Evolutionary conservation across 78 protist species (phyloP), one percentile per base, ranked within the genome.

Genomic region (Dictyostelium intermedium): DNA sequence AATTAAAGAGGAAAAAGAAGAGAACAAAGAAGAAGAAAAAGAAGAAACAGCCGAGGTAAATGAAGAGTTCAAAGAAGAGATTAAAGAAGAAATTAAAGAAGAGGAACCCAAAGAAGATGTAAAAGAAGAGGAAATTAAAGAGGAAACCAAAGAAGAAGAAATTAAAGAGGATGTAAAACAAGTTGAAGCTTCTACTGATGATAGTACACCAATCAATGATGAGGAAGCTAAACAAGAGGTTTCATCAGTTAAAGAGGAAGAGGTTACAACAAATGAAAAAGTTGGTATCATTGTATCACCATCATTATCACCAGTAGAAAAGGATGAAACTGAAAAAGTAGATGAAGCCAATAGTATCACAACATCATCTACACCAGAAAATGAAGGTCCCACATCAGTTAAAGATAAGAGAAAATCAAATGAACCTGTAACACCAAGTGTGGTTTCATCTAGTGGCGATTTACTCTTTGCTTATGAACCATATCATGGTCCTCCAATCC

Each of bases 401-500:
- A 77, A 77, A 25, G 82, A 77, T 14, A 77, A 41, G 60, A 41
- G 50, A 43, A 41, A 41, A 41, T 35, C 82, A 18, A 41, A 77
- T 77, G 82, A 77, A 77, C 60, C 60, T 20, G 11, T n/a, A 11
- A 47, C 60, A 20, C 61, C 82, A 41, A 39, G 43, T 16, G 39
- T 34, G 16, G 20, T 72, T 34, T 16, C n/a, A 30, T 14, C 41
- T 7, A 72, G 82, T 72, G 91, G 91, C 50, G 91, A 84, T 20
- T 32, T 84, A 34, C 53, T 84, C 45, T 84, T 84, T 32, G 27
- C 82, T 3, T 84, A 72, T 39, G 60, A 77, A 77, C 60, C 30
- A 30, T 39, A 18, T 20, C 72, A 41, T 41, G 53, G n/a, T 8
- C 14, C 25, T 18, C 84, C 27, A 80, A 50, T 14, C 3, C 37